Conservation (phyloP, 2,329 filamentous ascomycete genomes). For the Epichloe hybrida region DNA sequence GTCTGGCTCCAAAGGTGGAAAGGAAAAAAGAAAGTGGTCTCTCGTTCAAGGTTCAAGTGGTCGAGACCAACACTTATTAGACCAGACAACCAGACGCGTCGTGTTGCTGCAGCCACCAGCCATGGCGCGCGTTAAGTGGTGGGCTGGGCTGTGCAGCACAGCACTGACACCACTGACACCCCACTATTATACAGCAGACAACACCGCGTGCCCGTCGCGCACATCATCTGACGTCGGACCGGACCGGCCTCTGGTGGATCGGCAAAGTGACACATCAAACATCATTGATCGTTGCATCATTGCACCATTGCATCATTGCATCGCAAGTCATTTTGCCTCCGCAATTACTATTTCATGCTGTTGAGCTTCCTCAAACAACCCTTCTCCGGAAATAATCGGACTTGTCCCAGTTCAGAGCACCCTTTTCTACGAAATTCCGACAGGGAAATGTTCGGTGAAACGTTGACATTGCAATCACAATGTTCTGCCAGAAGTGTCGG, state of each 20-base stretch:
- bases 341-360: too few relatives aligned
- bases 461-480: constrained; percentile 18
- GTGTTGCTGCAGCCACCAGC: neutral
- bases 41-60: too few relatives aligned
- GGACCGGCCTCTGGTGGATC: neutral
- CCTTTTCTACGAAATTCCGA: too few relatives aligned
- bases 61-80: too few relatives aligned
- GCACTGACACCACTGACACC: too few relatives aligned
- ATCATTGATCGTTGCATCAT: too few relatives aligned
- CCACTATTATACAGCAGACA: too few relatives aligned
- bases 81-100: constrained; percentile 8
- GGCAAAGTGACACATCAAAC: too few relatives aligned
- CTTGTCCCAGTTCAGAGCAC: too few relatives aligned
- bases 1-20: neutral
- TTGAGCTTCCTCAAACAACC: neutral
- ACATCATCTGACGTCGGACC: neutral
- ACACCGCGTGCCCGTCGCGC: neutral
- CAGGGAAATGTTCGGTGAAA: neutral
- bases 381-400: neutral
- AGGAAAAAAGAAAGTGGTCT: neutral
- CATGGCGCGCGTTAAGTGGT: constrained; percentile 2
- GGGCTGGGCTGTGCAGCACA: neutral
- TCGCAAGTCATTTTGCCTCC: too few relatives aligned
- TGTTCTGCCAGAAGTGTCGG: constrained; percentile 95
- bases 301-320: too few relatives aligned